These are phyloP conservation scores for Grigorovia jiainica DNA, from an alignment of 805 yeast genomes.

Conservation along the genomic window DNA sequence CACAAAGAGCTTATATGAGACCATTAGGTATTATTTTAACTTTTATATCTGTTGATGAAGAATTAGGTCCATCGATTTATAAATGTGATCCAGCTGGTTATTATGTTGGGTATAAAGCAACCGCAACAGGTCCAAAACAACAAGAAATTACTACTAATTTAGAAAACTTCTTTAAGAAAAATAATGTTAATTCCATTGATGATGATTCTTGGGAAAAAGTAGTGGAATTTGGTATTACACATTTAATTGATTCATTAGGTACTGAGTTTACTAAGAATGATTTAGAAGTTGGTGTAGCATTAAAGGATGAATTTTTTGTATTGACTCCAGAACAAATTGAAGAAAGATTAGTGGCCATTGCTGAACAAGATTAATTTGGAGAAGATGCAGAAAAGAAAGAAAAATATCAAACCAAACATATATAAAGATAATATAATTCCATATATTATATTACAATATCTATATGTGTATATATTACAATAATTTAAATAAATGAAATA, in stretches of 20 bases:
- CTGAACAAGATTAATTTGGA: slow-evolving; percentile 76
- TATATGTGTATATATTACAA: background rate
- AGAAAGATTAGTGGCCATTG: slow-evolving; percentile 86
- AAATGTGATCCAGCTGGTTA: slow-evolving; percentile 98
- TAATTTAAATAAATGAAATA: background rate
- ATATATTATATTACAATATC: background rate
- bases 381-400: background rate
- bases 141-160: slow-evolving; percentile 86
- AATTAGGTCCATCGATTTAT: slow-evolving; percentile 77
- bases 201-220: slow-evolving; percentile 80
- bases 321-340: slow-evolving; percentile 84
- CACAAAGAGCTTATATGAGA: slow-evolving; percentile 97
- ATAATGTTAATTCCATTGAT: slow-evolving; percentile 20
- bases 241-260: slow-evolving; percentile 77
- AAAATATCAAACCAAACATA: background rate
- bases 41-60: slow-evolving; percentile 81
- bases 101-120: slow-evolving; percentile 81
- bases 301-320: slow-evolving; percentile 57
- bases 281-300: slow-evolving; percentile 85
- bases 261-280: slow-evolving; percentile 93
- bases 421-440: background rate
- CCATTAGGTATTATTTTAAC: slow-evolving; percentile 93
- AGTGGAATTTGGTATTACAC: slow-evolving; percentile 81
- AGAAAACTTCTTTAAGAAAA: slow-evolving; percentile 81
- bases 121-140: slow-evolving; percentile 94